phyloP scores from a whole-genome alignment of 306 rosid genomes.

The Vigna angularis region DNA sequence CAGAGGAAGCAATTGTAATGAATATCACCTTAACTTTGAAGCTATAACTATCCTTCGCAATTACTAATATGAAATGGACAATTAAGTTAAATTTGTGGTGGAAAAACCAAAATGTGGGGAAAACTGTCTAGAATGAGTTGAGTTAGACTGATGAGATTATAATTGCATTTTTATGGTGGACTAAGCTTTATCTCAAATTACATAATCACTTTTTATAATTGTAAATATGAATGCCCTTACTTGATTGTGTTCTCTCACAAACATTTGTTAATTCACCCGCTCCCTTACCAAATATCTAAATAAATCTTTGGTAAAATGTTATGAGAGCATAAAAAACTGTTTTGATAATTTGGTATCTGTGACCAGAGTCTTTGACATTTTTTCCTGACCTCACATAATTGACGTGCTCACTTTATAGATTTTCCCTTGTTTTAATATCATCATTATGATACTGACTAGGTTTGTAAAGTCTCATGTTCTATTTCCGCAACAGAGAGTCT shows the following conservation, averaged over 20 bases:
- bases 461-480: too few species aligned
- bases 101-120: background rate
- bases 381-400: background rate
- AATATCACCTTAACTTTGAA: background rate
- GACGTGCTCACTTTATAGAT: background rate
- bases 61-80: conserved; percentile 4
- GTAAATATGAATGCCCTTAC: background rate
- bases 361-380: conserved; percentile 8
- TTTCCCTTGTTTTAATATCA: too few species aligned
- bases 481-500: too few species aligned
- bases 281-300: background rate
- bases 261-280: background rate
- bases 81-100: background rate
- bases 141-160: background rate
- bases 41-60: background rate
- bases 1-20: background rate
- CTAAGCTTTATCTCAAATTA: background rate
- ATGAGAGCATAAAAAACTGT: background rate
- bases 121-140: background rate
- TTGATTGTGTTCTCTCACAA: background rate
- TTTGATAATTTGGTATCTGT: conserved; percentile 1
- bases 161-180: conserved; percentile 11
- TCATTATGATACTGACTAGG: too few species aligned
- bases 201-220: background rate
- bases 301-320: conserved; percentile 2